Evolutionary conservation across 331 rosid genomes (phyloP).

Genomic region (Quercus lobata): DNA sequence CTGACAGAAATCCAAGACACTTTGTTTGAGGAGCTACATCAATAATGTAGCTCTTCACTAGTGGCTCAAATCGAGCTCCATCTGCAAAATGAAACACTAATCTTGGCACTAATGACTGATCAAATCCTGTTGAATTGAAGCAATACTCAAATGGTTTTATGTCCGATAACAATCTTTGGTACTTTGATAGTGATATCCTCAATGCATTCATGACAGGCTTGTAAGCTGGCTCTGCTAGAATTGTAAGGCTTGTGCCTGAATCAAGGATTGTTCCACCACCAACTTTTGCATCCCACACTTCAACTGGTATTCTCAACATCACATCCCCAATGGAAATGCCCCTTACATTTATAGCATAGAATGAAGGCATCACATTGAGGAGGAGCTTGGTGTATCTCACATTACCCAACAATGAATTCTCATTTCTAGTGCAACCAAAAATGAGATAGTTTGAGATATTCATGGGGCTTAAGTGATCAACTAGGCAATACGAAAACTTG

Average conservation of each 20-base stretch:
- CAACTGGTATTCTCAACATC: conserved; percentile 45
- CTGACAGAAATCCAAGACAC: conserved; percentile 53
- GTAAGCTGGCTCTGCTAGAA: conserved; percentile 38
- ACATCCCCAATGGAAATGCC: conserved; percentile 46
- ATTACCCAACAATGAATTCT: neutral
- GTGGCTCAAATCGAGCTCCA: conserved; percentile 62
- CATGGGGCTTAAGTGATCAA: conserved; percentile 62
- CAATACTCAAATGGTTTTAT: conserved; percentile 39
- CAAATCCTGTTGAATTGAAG: conserved; percentile 34
- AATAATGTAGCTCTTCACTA: conserved; percentile 56
- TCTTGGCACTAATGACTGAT: conserved; percentile 31
- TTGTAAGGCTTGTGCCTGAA: conserved; percentile 59
- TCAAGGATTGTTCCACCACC: conserved; percentile 69
- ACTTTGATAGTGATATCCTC: conserved; percentile 1
- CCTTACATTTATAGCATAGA: conserved; percentile 42
- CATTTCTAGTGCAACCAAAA: conserved; percentile 30
- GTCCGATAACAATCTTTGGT: neutral
- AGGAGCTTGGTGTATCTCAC: conserved; percentile 32
- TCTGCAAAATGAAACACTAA: conserved; percentile 51
- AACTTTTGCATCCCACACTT: conserved; percentile 33
- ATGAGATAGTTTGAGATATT: conserved; percentile 42
- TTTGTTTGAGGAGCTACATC: conserved; percentile 20
- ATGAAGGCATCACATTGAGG: conserved; percentile 5
- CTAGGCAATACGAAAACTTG: conserved; percentile 74
- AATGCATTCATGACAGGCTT: conserved; percentile 27